Evolutionary conservation across 345 rosid genomes (phyloP).

Genomic region (Camelina neglecta): DNA sequence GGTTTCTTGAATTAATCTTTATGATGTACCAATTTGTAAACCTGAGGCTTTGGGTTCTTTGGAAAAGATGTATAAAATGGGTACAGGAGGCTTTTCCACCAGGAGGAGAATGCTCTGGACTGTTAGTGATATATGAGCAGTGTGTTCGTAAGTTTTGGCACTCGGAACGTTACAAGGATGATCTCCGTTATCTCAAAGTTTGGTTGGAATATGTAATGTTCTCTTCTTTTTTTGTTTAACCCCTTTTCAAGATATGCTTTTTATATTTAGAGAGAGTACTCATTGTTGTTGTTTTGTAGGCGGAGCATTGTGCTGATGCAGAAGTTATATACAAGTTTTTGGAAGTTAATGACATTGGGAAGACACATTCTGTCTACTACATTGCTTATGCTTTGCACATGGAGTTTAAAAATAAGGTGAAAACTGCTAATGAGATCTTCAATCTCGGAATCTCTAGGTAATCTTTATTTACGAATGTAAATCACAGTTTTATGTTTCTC

Average conservation of each 20-base stretch:
- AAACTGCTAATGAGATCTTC: constrained; percentile 77
- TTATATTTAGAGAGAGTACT: neutral
- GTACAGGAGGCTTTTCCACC: constrained; percentile 90
- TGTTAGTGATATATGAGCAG: constrained; percentile 82
- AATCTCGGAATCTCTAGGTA: constrained; percentile 77
- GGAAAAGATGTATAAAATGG: constrained; percentile 85
- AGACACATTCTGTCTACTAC: constrained; percentile 66
- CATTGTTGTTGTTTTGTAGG: constrained; percentile 47
- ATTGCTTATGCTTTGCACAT: constrained; percentile 69
- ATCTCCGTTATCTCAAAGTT: constrained; percentile 93
- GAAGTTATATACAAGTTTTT: constrained; percentile 79
- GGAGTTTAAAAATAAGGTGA: constrained; percentile 79
- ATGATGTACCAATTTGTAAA: neutral
- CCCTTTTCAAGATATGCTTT: constrained; percentile 6
- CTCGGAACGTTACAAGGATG: constrained; percentile 75
- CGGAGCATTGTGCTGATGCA: constrained; percentile 78
- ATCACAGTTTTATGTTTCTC: neutral
- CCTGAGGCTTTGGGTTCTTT: neutral
- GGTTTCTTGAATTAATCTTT: constrained; percentile 19
- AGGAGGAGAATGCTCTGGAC: constrained; percentile 81
- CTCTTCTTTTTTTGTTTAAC: neutral
- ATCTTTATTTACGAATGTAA: neutral
- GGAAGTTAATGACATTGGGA: constrained; percentile 82
- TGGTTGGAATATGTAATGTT: constrained; percentile 91
- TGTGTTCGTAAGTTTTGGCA: constrained; percentile 93